Conservation (phyloP, 2,329 filamentous ascomycete genomes). For the Tetracladium maxilliforme region DNA sequence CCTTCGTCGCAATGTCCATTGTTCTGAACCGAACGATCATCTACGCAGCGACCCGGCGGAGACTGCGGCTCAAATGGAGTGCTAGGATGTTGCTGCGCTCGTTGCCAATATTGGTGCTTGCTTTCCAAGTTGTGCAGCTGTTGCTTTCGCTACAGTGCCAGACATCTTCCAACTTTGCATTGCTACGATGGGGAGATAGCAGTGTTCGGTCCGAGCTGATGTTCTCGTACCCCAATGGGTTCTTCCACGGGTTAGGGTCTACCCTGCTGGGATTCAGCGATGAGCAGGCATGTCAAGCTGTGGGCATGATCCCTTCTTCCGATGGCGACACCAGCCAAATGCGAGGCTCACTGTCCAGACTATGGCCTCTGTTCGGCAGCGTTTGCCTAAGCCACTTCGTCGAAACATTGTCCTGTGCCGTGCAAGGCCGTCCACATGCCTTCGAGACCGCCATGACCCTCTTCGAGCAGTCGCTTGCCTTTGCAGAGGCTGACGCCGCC, state of each 20-base stretch:
- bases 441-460: constrained; percentile 92
- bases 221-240: constrained; percentile 53
- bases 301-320: constrained; percentile 52
- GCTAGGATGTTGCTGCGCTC: constrained; percentile 56
- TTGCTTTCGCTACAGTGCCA: constrained; percentile 86
- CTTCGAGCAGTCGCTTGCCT: constrained; percentile 90
- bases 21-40: constrained; percentile 85
- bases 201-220: constrained; percentile 45
- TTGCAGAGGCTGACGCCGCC: constrained; percentile 86
- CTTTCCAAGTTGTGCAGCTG: constrained; percentile 52
- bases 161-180: constrained; percentile 58
- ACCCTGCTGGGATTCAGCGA: constrained; percentile 60
- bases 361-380: constrained; percentile 63
- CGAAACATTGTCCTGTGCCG: constrained; percentile 74
- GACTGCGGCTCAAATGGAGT: constrained; percentile 62
- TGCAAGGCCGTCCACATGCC: constrained; percentile 67
- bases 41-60: constrained; percentile 76
- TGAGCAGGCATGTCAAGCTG: constrained; percentile 56
- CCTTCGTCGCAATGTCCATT: constrained; percentile 74
- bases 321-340: constrained; percentile 10
- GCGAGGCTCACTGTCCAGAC: constrained; percentile 52
- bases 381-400: constrained; percentile 69
- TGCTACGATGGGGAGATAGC: constrained; percentile 54
- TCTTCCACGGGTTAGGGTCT: constrained; percentile 60
- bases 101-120: constrained; percentile 55